These are phyloP conservation scores for Sugiyamaella sp. DNA, from an alignment of 1,139 yeast species.

Conservation along the genomic window DNA sequence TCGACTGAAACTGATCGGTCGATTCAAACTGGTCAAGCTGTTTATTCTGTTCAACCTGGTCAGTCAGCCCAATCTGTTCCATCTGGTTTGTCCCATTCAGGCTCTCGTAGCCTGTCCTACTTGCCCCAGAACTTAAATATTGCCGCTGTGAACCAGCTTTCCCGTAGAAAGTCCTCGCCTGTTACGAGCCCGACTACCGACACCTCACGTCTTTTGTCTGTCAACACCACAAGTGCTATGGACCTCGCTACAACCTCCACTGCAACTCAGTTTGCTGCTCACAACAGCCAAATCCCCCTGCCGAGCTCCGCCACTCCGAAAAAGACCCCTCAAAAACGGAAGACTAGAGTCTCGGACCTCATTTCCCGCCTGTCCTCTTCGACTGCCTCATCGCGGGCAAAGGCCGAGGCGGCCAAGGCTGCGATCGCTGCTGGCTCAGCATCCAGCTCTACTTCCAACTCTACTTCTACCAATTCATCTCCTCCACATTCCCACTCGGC, in stretches of 20 bases:
- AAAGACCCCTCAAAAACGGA: constrained; percentile 19
- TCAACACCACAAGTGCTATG: not conserved
- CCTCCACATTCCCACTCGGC: constrained; percentile 15
- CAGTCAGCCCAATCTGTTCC: too few species aligned
- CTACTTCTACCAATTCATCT: not conserved
- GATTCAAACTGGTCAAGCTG: too few species aligned
- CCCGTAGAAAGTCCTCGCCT: constrained; percentile 7
- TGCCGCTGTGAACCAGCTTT: not conserved
- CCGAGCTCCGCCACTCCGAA: constrained; percentile 12
- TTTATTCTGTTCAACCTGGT: too few species aligned
- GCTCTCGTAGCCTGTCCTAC: constrained; percentile 11
- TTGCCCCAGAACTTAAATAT: constrained; percentile 5
- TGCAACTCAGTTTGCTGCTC: not conserved
- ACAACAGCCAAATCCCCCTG: constrained; percentile 3
- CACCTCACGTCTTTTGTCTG: not conserved
- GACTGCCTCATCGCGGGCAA: constrained; percentile 38
- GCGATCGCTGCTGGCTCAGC: constrained; percentile 14
- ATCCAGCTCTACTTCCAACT: not conserved
- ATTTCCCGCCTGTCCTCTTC: constrained; percentile 37
- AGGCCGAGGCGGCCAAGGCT: constrained; percentile 27
- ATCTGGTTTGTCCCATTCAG: too few species aligned
- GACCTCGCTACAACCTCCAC: not conserved
- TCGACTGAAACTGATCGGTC: too few species aligned
- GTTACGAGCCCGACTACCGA: constrained; percentile 7
- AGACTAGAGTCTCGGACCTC: constrained; percentile 36